phyloP scores from a whole-genome alignment of 106 monocot genomes.

The Dendrobium huoshanense region DNA sequence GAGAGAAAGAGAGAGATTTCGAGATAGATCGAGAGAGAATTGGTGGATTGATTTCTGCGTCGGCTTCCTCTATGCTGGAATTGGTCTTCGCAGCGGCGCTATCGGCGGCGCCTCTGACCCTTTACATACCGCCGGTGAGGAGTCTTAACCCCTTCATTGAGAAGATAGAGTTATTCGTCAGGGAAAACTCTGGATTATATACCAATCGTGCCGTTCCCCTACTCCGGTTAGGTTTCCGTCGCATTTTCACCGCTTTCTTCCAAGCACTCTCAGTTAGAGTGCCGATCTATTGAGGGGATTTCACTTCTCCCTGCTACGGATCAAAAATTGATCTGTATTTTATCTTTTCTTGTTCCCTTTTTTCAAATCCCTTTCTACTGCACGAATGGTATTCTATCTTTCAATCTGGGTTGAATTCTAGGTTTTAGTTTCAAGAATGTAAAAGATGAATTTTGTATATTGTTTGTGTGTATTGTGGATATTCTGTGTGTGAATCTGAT shows the following conservation, averaged over 20 bases:
- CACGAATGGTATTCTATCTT: not conserved
- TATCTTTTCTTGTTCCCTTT: not conserved
- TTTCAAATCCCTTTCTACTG: not conserved
- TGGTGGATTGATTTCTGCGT: not conserved
- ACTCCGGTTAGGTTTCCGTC: conserved; percentile 38
- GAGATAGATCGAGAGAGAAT: no score
- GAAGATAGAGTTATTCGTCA: conserved; percentile 40
- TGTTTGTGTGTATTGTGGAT: no score
- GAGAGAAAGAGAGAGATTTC: no score
- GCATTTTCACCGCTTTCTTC: conserved; percentile 33
- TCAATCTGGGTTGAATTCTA: not conserved
- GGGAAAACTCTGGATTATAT: conserved; percentile 24
- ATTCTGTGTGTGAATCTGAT: no score
- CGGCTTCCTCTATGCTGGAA: conserved; percentile 50
- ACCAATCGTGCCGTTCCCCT: conserved; percentile 24
- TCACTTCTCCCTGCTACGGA: not conserved
- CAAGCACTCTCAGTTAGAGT: conserved; percentile 7
- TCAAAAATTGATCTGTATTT: no score
- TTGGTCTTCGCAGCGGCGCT: conserved; percentile 66
- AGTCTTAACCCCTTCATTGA: conserved; percentile 67
- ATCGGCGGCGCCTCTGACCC: conserved; percentile 84
- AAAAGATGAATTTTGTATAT: no score
- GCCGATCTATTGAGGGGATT: not conserved
- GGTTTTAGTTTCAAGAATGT: not conserved
- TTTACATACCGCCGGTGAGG: conserved; percentile 83